Evolutionary conservation across 805 yeast species (phyloP).

Genomic region (Wickerhamiella kurtzmanii): DNA sequence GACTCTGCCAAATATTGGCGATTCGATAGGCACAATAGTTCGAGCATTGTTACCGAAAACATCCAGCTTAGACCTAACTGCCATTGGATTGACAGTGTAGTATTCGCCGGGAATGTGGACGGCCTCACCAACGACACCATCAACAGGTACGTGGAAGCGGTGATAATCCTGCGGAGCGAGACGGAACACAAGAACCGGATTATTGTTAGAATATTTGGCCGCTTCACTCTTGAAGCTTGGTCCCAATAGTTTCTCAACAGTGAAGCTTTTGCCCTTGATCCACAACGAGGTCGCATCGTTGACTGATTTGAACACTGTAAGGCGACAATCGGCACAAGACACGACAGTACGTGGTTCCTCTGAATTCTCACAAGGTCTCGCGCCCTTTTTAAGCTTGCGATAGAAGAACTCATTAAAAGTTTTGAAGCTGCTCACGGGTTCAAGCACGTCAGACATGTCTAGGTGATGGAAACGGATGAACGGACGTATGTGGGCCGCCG

Average conservation of each 20-base stretch:
- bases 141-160: conserved; percentile 79
- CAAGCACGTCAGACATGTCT: conserved; percentile 55
- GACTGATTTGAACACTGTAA: conserved; percentile 52
- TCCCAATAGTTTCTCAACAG: conserved; percentile 46
- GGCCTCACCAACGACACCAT: conserved; percentile 56
- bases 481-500: conserved; percentile 53
- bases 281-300: conserved; percentile 57
- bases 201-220: conserved; percentile 31
- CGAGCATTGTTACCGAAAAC: conserved; percentile 89
- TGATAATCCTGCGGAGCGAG: conserved; percentile 97
- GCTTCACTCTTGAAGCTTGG: conserved; percentile 28
- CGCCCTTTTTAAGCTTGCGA: conserved; percentile 55
- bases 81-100: conserved; percentile 97
- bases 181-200: conserved; percentile 58
- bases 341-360: conserved; percentile 38
- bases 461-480: conserved; percentile 75
- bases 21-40: conserved; percentile 60
- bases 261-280: conserved; percentile 78
- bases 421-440: conserved; percentile 37
- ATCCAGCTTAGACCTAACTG: conserved; percentile 72
- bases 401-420: conserved; percentile 87
- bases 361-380: conserved; percentile 56
- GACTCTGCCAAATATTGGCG: conserved; percentile 65
- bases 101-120: conserved; percentile 73
- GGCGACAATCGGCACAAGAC: conserved; percentile 82